phyloP scores from a whole-genome alignment of 345 rosid species.

The Moricandia moricandioides region DNA sequence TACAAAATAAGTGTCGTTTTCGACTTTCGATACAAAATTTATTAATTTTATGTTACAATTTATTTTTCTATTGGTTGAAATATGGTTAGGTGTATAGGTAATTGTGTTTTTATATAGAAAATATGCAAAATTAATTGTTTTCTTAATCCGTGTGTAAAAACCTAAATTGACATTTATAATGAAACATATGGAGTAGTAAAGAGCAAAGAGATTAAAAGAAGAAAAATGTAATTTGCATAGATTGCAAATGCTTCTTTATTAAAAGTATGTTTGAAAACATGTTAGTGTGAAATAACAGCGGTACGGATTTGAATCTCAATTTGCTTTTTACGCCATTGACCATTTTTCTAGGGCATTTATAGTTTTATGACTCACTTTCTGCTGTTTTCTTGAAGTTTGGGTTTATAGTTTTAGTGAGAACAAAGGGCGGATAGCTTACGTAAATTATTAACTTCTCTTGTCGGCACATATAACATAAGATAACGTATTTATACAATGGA shows the following conservation, averaged over 20 bases:
- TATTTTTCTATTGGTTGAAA: too few relatives aligned
- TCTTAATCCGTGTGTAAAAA: too few relatives aligned
- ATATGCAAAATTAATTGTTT: too few relatives aligned
- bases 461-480: neutral
- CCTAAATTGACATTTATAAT: too few relatives aligned
- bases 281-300: neutral
- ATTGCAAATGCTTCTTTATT: neutral
- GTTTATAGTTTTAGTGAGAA: neutral
- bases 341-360: conserved; percentile 6
- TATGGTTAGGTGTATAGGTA: too few relatives aligned
- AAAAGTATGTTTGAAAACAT: conserved; percentile 2
- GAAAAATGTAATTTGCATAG: conserved; percentile 4
- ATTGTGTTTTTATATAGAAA: too few relatives aligned
- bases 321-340: conserved; percentile 14
- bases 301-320: conserved; percentile 27
- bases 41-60: too few relatives aligned
- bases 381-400: neutral
- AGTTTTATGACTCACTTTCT: conserved; percentile 8
- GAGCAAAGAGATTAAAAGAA: neutral
- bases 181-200: too few relatives aligned
- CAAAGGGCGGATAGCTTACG: neutral
- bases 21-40: too few relatives aligned
- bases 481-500: neutral
- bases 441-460: neutral
- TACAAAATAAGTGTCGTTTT: too few relatives aligned